A percentile compares a stretch with the other conserved stretches of the same genome.
Evolutionary conservation across 805 yeast genomes (phyloP).

Genomic region (Yamadazyma nakazawae): DNA sequence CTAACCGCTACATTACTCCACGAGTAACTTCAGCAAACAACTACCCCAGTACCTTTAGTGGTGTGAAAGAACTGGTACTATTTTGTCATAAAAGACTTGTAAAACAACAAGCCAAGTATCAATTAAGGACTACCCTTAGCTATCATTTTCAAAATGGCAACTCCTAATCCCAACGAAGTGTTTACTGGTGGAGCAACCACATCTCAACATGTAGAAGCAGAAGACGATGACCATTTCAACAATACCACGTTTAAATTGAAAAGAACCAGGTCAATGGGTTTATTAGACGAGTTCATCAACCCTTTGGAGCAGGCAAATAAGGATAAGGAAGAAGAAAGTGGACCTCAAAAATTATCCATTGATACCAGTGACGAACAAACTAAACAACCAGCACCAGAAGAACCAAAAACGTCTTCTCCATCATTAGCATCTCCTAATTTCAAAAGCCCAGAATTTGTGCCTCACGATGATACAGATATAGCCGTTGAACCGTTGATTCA

Average conservation of each 20-base stretch:
- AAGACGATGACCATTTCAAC: constrained; percentile 66
- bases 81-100: background rate
- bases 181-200: constrained; percentile 61
- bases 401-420: background rate
- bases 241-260: constrained; percentile 70
- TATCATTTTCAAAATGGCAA: background rate
- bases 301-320: constrained; percentile 8
- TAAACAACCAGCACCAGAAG: constrained; percentile 3
- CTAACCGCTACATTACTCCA: background rate
- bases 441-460: constrained; percentile 37
- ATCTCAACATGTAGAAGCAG: constrained; percentile 66
- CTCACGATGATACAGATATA: constrained; percentile 85
- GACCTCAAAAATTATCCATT: background rate
- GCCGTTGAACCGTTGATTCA: constrained; percentile 80
- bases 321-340: background rate
- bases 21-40: background rate
- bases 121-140: too few species aligned
- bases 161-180: constrained; percentile 19
- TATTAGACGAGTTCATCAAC: constrained; percentile 64
- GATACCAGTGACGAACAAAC: background rate
- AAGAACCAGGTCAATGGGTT: constrained; percentile 79
- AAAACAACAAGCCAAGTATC: too few species aligned
- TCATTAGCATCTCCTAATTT: constrained; percentile 10
- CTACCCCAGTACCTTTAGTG: background rate
- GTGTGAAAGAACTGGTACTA: background rate